Conservation (phyloP, 805 yeast genomes). For the Candida broadrunensis region DNA sequence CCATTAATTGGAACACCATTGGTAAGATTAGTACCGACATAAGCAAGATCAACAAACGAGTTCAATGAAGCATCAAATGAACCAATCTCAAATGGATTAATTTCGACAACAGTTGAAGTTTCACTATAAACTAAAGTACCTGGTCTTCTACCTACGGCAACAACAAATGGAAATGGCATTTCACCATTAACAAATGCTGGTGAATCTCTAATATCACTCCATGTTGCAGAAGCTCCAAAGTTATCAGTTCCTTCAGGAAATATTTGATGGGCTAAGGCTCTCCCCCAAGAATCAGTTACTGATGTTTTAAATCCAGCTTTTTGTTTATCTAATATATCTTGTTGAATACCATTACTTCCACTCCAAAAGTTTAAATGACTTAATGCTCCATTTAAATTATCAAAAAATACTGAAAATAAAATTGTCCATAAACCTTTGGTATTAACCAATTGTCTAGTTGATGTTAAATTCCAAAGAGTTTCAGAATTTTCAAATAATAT, state of each 20-base stretch:
- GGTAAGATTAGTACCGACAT: constrained; percentile 31
- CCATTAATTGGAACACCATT: constrained; percentile 25
- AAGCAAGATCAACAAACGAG: constrained; percentile 34
- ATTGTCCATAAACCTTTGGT: constrained; percentile 12
- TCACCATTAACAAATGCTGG: constrained; percentile 28
- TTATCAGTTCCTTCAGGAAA: constrained; percentile 26
- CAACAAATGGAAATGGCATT: constrained; percentile 40
- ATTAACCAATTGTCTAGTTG: constrained; percentile 26
- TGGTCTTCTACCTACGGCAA: constrained; percentile 35
- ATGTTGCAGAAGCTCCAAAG: constrained; percentile 22
- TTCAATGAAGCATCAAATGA: constrained; percentile 38
- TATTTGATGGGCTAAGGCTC: constrained; percentile 62
- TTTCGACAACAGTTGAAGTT: constrained; percentile 39
- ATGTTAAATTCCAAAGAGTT: constrained; percentile 35
- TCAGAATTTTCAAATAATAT: constrained; percentile 37
- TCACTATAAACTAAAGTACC: constrained; percentile 24
- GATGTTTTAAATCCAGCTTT: constrained; percentile 27
- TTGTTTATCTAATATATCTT: constrained; percentile 44
- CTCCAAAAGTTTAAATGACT: constrained; percentile 29
- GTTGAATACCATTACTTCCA: constrained; percentile 35
- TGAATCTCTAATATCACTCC: constrained; percentile 31
- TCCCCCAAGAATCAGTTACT: constrained; percentile 37
- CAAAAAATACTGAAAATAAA: constrained; percentile 16
- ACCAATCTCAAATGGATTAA: constrained; percentile 42
- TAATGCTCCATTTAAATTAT: constrained; percentile 22